phyloP scores from a whole-genome alignment of 139 green algal genomes.

The Coelastrella sp. region DNA sequence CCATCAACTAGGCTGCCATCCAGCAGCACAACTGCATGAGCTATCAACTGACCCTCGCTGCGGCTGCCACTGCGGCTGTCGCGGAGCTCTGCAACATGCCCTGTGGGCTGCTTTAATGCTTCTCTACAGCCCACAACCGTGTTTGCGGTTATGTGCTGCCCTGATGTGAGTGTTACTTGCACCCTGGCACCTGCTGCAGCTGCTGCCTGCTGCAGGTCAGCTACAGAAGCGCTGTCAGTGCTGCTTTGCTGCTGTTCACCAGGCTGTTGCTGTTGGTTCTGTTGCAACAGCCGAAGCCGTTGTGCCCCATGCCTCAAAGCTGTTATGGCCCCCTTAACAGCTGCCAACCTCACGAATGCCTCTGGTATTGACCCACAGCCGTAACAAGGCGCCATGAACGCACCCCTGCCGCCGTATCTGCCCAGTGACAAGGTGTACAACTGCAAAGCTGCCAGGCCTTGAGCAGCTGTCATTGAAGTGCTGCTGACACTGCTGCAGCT shows the following conservation, averaged over 20 bases:
- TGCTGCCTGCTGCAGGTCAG: neutral
- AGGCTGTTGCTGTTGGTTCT: neutral
- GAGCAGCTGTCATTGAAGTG: conserved; percentile 34
- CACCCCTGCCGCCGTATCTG: conserved; percentile 51
- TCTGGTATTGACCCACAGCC: conserved; percentile 78
- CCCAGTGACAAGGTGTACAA: conserved; percentile 68
- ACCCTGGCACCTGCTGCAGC: neutral
- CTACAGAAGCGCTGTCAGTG: neutral
- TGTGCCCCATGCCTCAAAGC: conserved; percentile 60
- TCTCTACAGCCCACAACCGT: neutral
- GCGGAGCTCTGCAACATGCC: neutral
- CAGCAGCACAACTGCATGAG: conserved; percentile 40
- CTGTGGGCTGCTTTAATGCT: neutral
- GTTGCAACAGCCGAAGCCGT: conserved; percentile 37
- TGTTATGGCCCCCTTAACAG: conserved; percentile 68
- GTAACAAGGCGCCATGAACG: conserved; percentile 80
- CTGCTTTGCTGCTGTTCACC: neutral
- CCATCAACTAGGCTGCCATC: conserved; percentile 46
- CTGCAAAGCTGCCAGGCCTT: conserved; percentile 56
- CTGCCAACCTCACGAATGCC: conserved; percentile 59
- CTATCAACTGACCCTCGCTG: conserved; percentile 15
- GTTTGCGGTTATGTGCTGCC: neutral
- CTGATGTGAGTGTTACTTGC: neutral
- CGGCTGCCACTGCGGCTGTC: neutral
- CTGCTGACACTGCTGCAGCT: neutral